These are phyloP conservation scores for Trichoderma guizhouense DNA, from an alignment of 2,329 filamentous ascomycete species.

Conservation along the genomic window DNA sequence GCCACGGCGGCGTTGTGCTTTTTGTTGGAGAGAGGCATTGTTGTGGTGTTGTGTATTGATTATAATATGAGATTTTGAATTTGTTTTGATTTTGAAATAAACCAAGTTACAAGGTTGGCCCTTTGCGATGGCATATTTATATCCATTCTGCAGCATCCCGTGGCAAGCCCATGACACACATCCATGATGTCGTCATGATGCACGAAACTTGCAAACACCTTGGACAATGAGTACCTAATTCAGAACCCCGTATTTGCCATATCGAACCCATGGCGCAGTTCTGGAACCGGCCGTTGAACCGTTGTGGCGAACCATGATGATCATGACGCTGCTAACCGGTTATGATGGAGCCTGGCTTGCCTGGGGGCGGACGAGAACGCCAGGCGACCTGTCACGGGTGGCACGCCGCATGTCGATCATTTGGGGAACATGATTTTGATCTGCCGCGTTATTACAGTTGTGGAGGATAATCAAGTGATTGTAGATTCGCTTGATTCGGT, in stretches of 20 bases:
- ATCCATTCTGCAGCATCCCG: neutral
- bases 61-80: neutral
- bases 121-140: neutral
- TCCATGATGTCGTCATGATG: conserved; percentile 8
- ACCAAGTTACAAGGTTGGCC: too few species aligned
- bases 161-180: neutral
- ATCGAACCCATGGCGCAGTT: neutral
- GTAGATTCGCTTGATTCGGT: neutral
- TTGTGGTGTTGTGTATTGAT: neutral
- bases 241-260: neutral
- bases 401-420: neutral
- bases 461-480: neutral
- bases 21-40: conserved; percentile 11
- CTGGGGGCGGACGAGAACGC: too few species aligned
- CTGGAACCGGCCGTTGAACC: neutral
- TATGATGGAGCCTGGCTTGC: neutral
- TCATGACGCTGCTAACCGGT: neutral
- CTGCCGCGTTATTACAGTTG: neutral
- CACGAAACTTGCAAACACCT: neutral
- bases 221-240: neutral
- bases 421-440: neutral
- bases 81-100: neutral
- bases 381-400: neutral
- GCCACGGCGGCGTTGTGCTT: neutral
- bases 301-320: neutral